Evolutionary conservation across 805 yeast species (phyloP).

Genomic region (Yueomyces sinensis): DNA sequence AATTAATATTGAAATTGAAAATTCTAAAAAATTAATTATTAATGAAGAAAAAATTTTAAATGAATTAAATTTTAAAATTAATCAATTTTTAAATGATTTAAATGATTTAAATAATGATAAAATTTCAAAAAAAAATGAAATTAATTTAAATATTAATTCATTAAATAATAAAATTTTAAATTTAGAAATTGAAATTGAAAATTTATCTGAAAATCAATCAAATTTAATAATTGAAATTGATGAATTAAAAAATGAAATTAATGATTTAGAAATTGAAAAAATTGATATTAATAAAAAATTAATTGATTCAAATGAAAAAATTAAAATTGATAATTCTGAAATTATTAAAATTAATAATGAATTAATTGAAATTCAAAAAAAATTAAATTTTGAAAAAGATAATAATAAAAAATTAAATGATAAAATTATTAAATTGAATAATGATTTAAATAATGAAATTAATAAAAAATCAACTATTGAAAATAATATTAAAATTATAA

Average conservation of each 20-base stretch:
- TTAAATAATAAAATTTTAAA: conserved; percentile 26
- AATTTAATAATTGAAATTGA: conserved; percentile 57
- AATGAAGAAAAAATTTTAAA: conserved; percentile 32
- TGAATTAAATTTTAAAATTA: not conserved
- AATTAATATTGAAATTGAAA: conserved; percentile 33
- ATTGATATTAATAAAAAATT: conserved; percentile 25
- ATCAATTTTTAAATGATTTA: conserved; percentile 57
- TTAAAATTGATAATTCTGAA: conserved; percentile 14
- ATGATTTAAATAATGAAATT: conserved; percentile 31
- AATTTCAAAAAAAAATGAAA: conserved; percentile 60
- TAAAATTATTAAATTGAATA: conserved; percentile 52
- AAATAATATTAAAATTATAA: conserved; percentile 38
- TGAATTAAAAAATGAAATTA: conserved; percentile 47
- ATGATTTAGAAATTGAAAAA: conserved; percentile 30
- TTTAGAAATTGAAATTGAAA: conserved; percentile 30
- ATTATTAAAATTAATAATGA: conserved; percentile 10
- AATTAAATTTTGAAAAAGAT: conserved; percentile 32
- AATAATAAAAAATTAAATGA: conserved; percentile 58
- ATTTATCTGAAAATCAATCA: conserved; percentile 43
- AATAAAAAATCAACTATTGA: conserved; percentile 31
- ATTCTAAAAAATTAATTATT: conserved; percentile 27
- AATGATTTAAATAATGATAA: conserved; percentile 70
- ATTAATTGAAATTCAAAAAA: conserved; percentile 16
- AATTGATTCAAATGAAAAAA: conserved; percentile 22
- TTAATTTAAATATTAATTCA: conserved; percentile 37